Evolutionary conservation across 352 stramenopile genomes (phyloP).

Genomic region (Globisporangium orthogonon): DNA sequence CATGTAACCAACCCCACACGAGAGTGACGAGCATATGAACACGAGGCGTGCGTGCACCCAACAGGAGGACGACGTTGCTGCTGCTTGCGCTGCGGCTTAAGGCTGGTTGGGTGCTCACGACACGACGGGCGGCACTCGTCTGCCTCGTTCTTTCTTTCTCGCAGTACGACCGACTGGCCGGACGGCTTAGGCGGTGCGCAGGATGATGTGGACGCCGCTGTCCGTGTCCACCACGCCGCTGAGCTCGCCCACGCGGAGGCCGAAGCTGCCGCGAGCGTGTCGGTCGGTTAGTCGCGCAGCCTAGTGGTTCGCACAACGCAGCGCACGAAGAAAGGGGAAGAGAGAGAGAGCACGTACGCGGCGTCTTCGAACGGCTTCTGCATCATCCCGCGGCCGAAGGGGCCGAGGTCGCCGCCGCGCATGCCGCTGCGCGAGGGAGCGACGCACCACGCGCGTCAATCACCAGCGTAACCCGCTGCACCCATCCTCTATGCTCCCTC

Average conservation of each 20-base stretch:
- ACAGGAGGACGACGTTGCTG: not conserved
- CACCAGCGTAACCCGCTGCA: not conserved
- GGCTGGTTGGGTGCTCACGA: not conserved
- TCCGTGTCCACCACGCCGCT: conserved; percentile 94
- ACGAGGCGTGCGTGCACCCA: not conserved
- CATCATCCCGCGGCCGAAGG: conserved; percentile 87
- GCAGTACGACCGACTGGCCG: not conserved
- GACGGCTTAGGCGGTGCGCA: conserved; percentile 73
- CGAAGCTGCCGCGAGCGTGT: conserved; percentile 52
- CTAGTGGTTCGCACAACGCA: not conserved
- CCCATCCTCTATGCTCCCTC: no score
- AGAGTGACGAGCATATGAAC: conserved; percentile 1
- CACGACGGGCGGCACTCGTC: not conserved
- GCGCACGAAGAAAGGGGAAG: no score
- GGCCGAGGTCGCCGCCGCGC: conserved; percentile 88
- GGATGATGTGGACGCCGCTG: conserved; percentile 96
- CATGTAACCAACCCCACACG: not conserved
- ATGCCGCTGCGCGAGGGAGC: conserved; percentile 30
- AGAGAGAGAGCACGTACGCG: conserved; percentile 23
- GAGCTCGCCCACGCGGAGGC: conserved; percentile 90
- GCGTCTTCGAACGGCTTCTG: conserved; percentile 91
- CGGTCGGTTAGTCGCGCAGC: not conserved
- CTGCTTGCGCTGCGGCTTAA: not conserved
- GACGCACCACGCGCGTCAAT: no score
- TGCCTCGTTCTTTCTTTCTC: not conserved